These are phyloP conservation scores for Elsinoe ampelina DNA, from an alignment of 2,329 filamentous ascomycete genomes.

Conservation along the genomic window DNA sequence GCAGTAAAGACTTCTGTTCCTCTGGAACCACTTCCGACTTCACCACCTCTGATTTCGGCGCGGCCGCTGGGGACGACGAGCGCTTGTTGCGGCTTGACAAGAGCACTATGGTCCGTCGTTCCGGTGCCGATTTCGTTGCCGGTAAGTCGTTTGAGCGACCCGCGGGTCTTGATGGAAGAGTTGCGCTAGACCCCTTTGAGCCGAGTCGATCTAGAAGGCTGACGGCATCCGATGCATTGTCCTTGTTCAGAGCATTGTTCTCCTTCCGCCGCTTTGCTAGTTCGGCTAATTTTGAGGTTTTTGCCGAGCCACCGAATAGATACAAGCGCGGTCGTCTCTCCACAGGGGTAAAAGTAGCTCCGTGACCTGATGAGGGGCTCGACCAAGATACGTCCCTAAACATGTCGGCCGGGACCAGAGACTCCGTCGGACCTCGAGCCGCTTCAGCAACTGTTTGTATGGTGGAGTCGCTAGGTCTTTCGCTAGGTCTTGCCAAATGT, in stretches of 20 bases:
- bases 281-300: conserved; percentile 83
- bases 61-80: neutral
- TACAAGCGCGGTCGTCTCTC: conserved; percentile 51
- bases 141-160: neutral
- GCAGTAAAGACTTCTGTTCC: neutral
- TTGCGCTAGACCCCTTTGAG: conserved; percentile 19
- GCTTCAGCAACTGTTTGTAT: conserved; percentile 24
- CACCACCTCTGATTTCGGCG: neutral
- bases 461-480: neutral
- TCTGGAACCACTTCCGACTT: neutral
- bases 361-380: conserved; percentile 56
- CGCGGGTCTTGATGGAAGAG: neutral
- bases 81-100: conserved; percentile 14
- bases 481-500: neutral
- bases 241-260: conserved; percentile 41
- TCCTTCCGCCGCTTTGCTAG: conserved; percentile 79
- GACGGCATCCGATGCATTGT: conserved; percentile 39
- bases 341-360: conserved; percentile 51
- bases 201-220: conserved; percentile 37
- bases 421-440: conserved; percentile 15
- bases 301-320: conserved; percentile 69
- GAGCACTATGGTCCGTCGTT: neutral
- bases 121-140: neutral
- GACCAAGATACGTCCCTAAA: conserved; percentile 85
- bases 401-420: conserved; percentile 42